Evolutionary conservation across 768 basidiomycete species (phyloP).

Genomic region (Rubroboletus pulcherrimus): DNA sequence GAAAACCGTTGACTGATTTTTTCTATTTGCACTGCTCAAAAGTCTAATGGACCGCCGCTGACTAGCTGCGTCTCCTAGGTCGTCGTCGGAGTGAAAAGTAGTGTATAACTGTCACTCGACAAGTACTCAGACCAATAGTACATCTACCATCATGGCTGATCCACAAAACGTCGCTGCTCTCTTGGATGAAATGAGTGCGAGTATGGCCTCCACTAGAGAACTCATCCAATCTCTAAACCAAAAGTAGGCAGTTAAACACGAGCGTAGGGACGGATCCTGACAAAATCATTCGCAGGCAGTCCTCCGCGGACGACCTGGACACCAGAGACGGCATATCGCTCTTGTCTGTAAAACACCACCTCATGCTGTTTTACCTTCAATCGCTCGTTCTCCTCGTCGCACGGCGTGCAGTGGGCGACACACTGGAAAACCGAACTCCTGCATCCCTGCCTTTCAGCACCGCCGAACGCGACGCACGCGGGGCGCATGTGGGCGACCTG

Average conservation of each 20-base stretch:
- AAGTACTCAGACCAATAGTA: neutral
- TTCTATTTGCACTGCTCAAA: slow-evolving; percentile 1
- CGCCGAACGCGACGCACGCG: slow-evolving; percentile 50
- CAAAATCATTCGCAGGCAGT: slow-evolving; percentile 22
- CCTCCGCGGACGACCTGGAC: slow-evolving; percentile 39
- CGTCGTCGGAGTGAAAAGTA: neutral
- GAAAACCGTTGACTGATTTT: slow-evolving; percentile 59
- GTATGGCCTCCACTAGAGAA: slow-evolving; percentile 59
- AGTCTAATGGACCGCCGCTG: neutral
- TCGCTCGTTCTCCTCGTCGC: slow-evolving; percentile 71
- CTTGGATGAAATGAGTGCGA: slow-evolving; percentile 56
- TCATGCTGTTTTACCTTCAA: slow-evolving; percentile 82
- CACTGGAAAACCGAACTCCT: slow-evolving; percentile 48
- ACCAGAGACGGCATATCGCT: slow-evolving; percentile 84
- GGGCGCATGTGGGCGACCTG: slow-evolving; percentile 62
- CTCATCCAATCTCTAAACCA: slow-evolving; percentile 50
- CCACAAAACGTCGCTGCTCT: slow-evolving; percentile 20
- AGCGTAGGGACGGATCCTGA: slow-evolving; percentile 11
- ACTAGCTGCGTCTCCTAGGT: slow-evolving; percentile 1
- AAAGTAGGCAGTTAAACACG: slow-evolving; percentile 40
- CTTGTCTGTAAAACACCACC: slow-evolving; percentile 80
- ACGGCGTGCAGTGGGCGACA: slow-evolving; percentile 66
- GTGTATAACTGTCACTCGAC: neutral
- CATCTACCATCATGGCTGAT: slow-evolving; percentile 17
- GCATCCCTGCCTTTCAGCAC: slow-evolving; percentile 52